Base-by-base conservation (phyloP, 2,329 filamentous ascomycete genomes). In the Cyphellophora attinorum region DNA sequence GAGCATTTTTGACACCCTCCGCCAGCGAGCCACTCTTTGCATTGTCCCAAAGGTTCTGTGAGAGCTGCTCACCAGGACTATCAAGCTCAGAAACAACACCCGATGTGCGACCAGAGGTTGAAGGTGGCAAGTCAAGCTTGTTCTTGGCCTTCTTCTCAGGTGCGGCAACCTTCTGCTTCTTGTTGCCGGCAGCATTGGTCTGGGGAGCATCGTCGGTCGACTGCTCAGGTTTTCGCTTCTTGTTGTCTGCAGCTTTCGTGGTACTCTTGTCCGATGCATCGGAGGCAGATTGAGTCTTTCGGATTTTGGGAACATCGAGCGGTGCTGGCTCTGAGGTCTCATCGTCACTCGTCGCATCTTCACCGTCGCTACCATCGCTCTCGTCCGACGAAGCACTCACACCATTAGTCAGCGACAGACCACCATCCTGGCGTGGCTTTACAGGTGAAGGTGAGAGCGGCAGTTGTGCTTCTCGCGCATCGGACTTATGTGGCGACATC, bases 11-110 rank as follows among this genome's bases (percentile, higher is more conserved):
- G 21, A 25, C 21, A n/a, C 21, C 21, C 8, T 11, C 33, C 19
- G 28, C 12, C 17, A 31, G 38, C 15, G 13, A 11, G 6, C 18
- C 27, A 17, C 15, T 33, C 35, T 4, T 19, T 18, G 42, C 31
- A 6, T 37, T 42, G 12, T 44, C 39, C 28, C 37, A 38, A 13
- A 47, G 28, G 27, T 37, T 31, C 29, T 46, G 42, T 17, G 41
- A 40, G 10, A 49, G 31, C 23, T 49, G 46, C 30, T 41, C 46
- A 29, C 40, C 39, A n/a, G 42, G 40, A 28, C 44, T 46, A 31
- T 45, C 46, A 5, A 40, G 27, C 21, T 25, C 21, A n/a, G 21
- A 25, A n/a, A 25, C n/a, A 25, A 25, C 21, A 31, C 29, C 38
- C 6, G 38, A 25, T 5, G 28, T 39, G 10, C 17, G 12, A 27